These are phyloP conservation scores for Populus alba DNA, from an alignment of 345 rosid species.

Conservation along the genomic window DNA sequence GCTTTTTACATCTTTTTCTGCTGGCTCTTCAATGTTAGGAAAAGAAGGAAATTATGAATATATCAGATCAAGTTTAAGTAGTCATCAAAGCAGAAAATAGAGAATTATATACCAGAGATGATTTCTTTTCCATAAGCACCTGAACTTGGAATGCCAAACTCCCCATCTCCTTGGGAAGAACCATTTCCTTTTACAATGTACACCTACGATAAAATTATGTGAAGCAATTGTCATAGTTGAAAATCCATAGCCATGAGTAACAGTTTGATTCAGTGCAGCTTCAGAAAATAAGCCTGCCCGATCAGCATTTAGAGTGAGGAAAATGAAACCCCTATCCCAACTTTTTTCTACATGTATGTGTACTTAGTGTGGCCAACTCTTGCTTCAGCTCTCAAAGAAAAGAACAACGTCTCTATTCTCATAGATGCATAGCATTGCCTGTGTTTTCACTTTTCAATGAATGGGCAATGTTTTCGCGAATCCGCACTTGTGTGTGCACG, in stretches of 20 bases:
- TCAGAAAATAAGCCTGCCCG: neutral
- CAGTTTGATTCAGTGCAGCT: neutral
- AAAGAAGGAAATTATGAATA: neutral
- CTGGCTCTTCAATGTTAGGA: neutral
- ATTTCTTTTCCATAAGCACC: constrained; percentile 17
- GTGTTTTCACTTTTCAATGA: neutral
- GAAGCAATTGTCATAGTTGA: neutral
- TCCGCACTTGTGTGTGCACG: neutral
- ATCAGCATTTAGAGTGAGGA: neutral
- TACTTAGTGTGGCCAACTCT: neutral
- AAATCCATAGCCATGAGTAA: neutral
- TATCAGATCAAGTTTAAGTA: neutral
- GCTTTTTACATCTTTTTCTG: constrained; percentile 2
- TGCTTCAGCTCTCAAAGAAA: constrained; percentile 3
- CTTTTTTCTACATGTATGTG: neutral
- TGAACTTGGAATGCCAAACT: constrained; percentile 1
- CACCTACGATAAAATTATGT: constrained; percentile 28
- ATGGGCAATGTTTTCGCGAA: neutral
- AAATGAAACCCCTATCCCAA: neutral
- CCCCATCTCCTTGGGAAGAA: constrained; percentile 13
- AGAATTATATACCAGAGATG: constrained; percentile 26
- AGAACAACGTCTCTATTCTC: neutral
- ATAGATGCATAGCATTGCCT: neutral
- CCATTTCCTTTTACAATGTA: constrained; percentile 33
- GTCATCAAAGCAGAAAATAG: neutral